A percentile compares a stretch with the other conserved stretches of the same genome.
These are phyloP conservation scores for Magnolia sinica DNA, from an alignment of 164 flowering plant genomes.

Conservation along the genomic window DNA sequence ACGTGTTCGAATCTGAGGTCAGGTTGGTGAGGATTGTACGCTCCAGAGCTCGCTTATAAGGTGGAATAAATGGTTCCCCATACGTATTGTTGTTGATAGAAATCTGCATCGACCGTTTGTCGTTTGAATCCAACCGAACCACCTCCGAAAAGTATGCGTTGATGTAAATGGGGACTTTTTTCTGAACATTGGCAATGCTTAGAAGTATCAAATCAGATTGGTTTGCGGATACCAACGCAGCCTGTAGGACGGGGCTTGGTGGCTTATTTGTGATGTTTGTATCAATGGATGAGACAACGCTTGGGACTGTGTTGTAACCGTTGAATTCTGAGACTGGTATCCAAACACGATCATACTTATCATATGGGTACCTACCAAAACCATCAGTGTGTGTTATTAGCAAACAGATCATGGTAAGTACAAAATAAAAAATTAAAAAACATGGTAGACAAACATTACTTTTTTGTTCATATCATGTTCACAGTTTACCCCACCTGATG, in stretches of 20 bases:
- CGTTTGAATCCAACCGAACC: slow-evolving; percentile 3
- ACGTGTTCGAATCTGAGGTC: slow-evolving; percentile 20
- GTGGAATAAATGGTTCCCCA: slow-evolving; percentile 25
- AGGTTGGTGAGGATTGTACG: neutral
- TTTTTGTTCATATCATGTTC: too few species aligned
- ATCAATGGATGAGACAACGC: neutral
- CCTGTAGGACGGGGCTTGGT: slow-evolving; percentile 23
- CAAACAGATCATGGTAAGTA: too few species aligned
- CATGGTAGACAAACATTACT: too few species aligned
- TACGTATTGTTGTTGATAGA: neutral
- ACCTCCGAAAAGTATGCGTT: slow-evolving; percentile 22
- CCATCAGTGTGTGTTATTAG: too few species aligned
- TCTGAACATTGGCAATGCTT: neutral
- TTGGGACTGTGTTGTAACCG: neutral
- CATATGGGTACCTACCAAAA: slow-evolving; percentile 31
- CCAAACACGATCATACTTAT: slow-evolving; percentile 51
- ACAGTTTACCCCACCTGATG: too few species aligned
- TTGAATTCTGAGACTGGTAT: neutral
- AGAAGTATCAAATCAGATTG: neutral
- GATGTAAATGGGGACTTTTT: slow-evolving; percentile 7
- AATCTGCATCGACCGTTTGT: slow-evolving; percentile 9
- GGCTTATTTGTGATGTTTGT: slow-evolving; percentile 24
- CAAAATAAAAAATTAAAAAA: too few species aligned
- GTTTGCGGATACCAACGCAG: slow-evolving; percentile 23
- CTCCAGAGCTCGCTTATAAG: slow-evolving; percentile 21